phyloP scores from a whole-genome alignment of 1,284 basidiomycete species.

The Schizopora paradoxa region DNA sequence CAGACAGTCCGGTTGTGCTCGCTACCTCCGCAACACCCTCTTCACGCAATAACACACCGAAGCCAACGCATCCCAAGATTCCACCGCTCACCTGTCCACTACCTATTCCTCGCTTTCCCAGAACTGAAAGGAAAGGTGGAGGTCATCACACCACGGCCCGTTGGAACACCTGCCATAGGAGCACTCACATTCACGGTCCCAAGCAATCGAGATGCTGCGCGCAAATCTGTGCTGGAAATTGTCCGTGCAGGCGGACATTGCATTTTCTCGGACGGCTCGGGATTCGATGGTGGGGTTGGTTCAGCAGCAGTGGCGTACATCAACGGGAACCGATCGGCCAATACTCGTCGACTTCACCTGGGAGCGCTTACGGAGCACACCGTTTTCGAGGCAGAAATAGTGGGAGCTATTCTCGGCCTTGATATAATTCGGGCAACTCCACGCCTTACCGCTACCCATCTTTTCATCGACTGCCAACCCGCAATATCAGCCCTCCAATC shows the following conservation, averaged over 20 bases:
- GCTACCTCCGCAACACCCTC: background rate
- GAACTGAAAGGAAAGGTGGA: conserved; percentile 15
- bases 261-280: conserved; percentile 22
- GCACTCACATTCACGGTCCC: conserved; percentile 2
- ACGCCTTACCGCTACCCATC: background rate
- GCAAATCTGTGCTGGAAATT: conserved; percentile 2
- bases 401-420: conserved; percentile 16
- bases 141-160: conserved; percentile 15
- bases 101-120: conserved; percentile 17
- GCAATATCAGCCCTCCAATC: conserved; percentile 16
- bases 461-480: conserved; percentile 23
- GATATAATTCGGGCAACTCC: conserved; percentile 4
- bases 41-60: background rate
- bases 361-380: conserved; percentile 18
- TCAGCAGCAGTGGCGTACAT: conserved; percentile 14
- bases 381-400: conserved; percentile 21
- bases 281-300: conserved; percentile 16
- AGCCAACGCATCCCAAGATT: background rate
- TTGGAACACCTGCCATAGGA: background rate
- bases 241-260: background rate
- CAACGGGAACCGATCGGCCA: background rate
- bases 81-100: conserved; percentile 19
- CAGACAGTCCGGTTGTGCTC: background rate
- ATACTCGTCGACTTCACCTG: conserved; percentile 8
- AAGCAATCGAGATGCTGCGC: conserved; percentile 10